These are phyloP conservation scores for Myxozyma lipomycoides DNA, from an alignment of 805 yeast species.

Conservation along the genomic window DNA sequence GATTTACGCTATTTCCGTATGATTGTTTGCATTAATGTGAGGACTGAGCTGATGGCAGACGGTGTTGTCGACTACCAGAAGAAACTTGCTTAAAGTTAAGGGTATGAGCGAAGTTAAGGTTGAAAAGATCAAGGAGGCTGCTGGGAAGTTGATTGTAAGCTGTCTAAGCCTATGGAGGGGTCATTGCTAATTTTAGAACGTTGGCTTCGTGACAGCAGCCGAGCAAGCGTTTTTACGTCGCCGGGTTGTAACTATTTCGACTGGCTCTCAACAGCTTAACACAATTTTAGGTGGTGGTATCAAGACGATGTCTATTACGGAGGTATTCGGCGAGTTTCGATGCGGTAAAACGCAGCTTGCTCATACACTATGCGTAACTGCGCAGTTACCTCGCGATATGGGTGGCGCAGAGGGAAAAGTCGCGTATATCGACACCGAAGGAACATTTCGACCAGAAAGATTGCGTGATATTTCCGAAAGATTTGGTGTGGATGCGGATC, in stretches of 20 bases:
- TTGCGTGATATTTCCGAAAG: slow-evolving; percentile 61
- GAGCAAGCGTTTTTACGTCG: slow-evolving; percentile 62
- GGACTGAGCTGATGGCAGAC: slow-evolving; percentile 36
- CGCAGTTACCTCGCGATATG: slow-evolving; percentile 56
- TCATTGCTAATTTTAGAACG: slow-evolving; percentile 39
- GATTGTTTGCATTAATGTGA: slow-evolving; percentile 32
- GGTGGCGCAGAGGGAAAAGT: slow-evolving; percentile 84
- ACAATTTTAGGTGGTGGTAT: slow-evolving; percentile 66
- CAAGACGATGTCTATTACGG: slow-evolving; percentile 72
- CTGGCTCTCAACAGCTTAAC: slow-evolving; percentile 69
- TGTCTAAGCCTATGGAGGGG: background rate
- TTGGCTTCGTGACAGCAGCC: slow-evolving; percentile 72
- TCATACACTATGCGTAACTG: slow-evolving; percentile 71
- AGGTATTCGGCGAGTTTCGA: slow-evolving; percentile 75
- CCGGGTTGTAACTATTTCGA: slow-evolving; percentile 60
- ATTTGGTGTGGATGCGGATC: slow-evolving; percentile 64
- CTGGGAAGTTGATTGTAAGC: slow-evolving; percentile 51
- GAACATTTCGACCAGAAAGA: slow-evolving; percentile 73
- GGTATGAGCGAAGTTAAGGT: slow-evolving; percentile 76
- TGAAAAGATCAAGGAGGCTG: slow-evolving; percentile 70
- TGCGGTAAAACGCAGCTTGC: slow-evolving; percentile 82
- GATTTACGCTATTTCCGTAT: slow-evolving; percentile 60
- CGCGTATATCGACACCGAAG: slow-evolving; percentile 75
- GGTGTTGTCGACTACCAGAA: slow-evolving; percentile 57
- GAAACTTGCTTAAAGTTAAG: slow-evolving; percentile 59